Base-by-base conservation (phyloP, 2,329 filamentous ascomycete genomes). In the Ustilaginoidea virens region DNA sequence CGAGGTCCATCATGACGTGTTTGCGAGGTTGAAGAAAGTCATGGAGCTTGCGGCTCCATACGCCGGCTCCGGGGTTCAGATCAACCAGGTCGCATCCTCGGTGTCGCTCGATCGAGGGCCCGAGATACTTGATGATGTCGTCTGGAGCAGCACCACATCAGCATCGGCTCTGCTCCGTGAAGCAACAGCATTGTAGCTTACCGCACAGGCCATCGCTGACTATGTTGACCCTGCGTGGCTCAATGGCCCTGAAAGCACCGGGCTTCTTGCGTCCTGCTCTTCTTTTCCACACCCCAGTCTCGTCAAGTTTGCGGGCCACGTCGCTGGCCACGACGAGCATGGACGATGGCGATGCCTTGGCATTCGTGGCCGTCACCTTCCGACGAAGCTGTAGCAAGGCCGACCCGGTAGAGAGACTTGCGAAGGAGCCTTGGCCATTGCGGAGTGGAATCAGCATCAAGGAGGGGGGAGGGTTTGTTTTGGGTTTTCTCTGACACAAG, bases 21-120 rank as follows among this genome's bases (percentile, higher is more conserved):
- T 70, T 74, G 33, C 83, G 74, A 4, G 87, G 87, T 42, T 82
- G 57, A 6, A 98, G 60, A 25, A 67, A 56, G 0, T 81, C 63
- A 46, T 93, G 74, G 1, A 96, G 59, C 42, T 77, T 80, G 17
- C 61, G 60, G 19, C 86, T 92, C 71, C 79, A 90, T 3, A 92
- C 30, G 7, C 85, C 82, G 1, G 58, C 58, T 10, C 85, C 85
- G 0, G 87, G 87, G 48, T 86, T 82, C 32, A 93, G 59, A 46
- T 96, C 87, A 42, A 98, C 60, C 25, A 96, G 66, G 43, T 92
- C 85, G 53, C 86, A 85, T 30, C 81, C 80, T 28, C 62, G 58
- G 49, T 90, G 76, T 25, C 71, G 67, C 19, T 70, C 56, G 12
- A 96, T 63, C 3, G 72, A 73, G 1, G 68, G 65, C 3, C 67